phyloP scores from a whole-genome alignment of 169 alveolate species.

The Plasmodium coatneyi region DNA sequence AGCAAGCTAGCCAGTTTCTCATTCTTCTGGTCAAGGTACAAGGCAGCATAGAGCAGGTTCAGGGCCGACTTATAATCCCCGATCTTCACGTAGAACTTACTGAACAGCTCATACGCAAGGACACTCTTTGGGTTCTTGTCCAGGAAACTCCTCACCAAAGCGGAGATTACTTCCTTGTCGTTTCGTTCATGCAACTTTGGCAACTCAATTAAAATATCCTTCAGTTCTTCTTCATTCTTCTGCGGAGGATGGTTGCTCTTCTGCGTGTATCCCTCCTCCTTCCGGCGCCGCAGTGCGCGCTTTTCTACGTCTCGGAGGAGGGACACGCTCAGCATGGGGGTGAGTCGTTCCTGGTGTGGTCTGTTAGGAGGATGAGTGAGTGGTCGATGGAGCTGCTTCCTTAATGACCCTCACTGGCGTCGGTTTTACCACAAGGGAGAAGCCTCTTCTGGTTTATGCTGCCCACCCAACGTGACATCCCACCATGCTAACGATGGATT shows the following conservation, averaged over 20 bases:
- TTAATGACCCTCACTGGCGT: not conserved
- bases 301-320: conserved; percentile 17
- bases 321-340: conserved; percentile 6
- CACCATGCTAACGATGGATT: not conserved
- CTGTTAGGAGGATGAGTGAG: not conserved
- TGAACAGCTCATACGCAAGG: conserved; percentile 15
- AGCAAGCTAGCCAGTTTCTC: not conserved
- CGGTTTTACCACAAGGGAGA: too few species aligned
- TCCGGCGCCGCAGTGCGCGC: not conserved
- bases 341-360: not conserved
- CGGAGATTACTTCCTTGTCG: conserved; percentile 11
- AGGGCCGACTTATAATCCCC: conserved; percentile 10
- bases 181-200: conserved; percentile 36
- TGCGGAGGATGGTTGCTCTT: not conserved
- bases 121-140: conserved; percentile 35
- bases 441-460: not conserved
- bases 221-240: conserved; percentile 17
- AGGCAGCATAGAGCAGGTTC: conserved; percentile 39
- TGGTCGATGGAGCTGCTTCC: not conserved
- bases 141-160: conserved; percentile 6
- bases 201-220: conserved; percentile 19
- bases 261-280: not conserved
- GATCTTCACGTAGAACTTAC: conserved; percentile 17
- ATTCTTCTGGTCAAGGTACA: conserved; percentile 30
- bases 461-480: not conserved